Conservation (phyloP, 2,329 filamentous ascomycete species). For the Emergomyces orientalis region DNA sequence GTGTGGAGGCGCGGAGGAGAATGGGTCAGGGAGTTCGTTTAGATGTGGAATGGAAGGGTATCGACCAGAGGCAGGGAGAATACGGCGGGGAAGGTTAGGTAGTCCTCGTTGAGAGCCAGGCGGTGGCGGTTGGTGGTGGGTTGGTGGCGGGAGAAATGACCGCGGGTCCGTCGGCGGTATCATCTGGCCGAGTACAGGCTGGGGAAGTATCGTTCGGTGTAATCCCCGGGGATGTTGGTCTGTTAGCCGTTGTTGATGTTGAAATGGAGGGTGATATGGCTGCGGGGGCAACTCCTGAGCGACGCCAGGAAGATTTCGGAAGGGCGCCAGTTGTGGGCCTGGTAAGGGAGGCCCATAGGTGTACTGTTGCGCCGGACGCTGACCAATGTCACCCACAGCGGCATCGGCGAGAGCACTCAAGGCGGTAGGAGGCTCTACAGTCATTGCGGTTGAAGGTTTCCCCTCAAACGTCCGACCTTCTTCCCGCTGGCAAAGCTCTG, state of each 20-base stretch:
- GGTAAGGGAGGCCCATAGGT: conserved; percentile 1
- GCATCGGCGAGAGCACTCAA: conserved; percentile 30
- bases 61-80: conserved; percentile 25
- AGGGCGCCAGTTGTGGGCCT: conserved; percentile 6
- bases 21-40: conserved; percentile 30
- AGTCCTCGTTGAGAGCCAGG: background rate
- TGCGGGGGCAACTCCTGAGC: conserved; percentile 4
- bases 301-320: conserved; percentile 1
- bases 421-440: conserved; percentile 18
- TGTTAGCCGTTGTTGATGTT: conserved; percentile 45
- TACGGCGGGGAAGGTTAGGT: conserved; percentile 21
- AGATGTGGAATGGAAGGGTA: conserved; percentile 20
- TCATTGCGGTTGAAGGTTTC: conserved; percentile 7
- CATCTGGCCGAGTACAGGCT: conserved; percentile 17
- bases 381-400: conserved; percentile 7
- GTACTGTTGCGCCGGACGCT: conserved; percentile 5
- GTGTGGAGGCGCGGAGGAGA: conserved; percentile 28
- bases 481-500: conserved; percentile 21
- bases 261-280: conserved; percentile 26
- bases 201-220: conserved; percentile 27
- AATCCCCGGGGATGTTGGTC: conserved; percentile 15
- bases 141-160: conserved; percentile 23
- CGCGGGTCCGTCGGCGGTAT: conserved; percentile 24
- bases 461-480: conserved; percentile 23
- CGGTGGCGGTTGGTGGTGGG: conserved; percentile 20